Conservation (phyloP, 306 rosid species). For the Cucumis hystrix region DNA sequence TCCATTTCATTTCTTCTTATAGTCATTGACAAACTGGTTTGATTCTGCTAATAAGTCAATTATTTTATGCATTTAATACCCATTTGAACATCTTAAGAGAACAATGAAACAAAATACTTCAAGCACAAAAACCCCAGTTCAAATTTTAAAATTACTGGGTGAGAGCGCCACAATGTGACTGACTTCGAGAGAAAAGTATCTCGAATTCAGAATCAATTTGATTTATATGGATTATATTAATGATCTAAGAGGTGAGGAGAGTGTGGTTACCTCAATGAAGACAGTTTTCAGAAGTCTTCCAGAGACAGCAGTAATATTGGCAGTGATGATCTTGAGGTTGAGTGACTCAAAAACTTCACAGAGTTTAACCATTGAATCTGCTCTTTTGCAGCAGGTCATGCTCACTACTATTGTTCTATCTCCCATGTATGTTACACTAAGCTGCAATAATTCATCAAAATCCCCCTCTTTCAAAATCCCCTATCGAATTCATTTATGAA, state of each 20-base stretch:
- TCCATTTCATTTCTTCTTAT: background rate
- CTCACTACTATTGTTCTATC: conserved; percentile 64
- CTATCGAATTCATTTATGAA: background rate
- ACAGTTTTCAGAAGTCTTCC: conserved; percentile 73
- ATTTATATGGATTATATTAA: too few relatives aligned
- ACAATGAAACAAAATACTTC: background rate
- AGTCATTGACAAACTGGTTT: too few relatives aligned
- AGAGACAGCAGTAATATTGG: conserved; percentile 52
- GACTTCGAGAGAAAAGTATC: too few relatives aligned
- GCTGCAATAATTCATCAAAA: conserved; percentile 24
- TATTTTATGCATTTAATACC: background rate
- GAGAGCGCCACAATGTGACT: too few relatives aligned
- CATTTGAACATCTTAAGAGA: background rate
- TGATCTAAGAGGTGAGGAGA: background rate
- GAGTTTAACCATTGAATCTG: conserved; percentile 78
- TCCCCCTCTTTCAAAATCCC: background rate
- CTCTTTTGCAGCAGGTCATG: conserved; percentile 71
- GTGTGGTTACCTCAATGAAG: conserved; percentile 61
- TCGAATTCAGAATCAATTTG: too few relatives aligned
- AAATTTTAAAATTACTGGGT: too few relatives aligned
- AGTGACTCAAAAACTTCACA: conserved; percentile 84
- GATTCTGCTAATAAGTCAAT: background rate
- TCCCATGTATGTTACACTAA: conserved; percentile 60
- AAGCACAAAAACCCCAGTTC: background rate
- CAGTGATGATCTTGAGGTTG: conserved; percentile 73